A percentile compares a stretch with the other conserved stretches of the same genome.
Evolutionary conservation across 805 yeast species (phyloP).

Genomic region (Starmerella floris): DNA sequence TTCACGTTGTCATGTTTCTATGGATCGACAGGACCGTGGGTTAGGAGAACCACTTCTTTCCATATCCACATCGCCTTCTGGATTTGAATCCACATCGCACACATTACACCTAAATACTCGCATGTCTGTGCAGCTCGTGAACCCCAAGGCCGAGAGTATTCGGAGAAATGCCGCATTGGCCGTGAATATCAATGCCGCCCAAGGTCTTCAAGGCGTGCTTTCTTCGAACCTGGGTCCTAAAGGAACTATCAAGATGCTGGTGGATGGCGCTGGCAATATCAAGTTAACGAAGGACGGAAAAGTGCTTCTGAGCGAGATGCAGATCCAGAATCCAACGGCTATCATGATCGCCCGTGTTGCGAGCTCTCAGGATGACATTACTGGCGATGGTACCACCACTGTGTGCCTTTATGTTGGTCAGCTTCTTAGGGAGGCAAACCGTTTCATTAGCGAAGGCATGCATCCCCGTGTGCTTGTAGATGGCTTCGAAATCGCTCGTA

Average conservation of each 20-base stretch:
- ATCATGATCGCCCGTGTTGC: slow-evolving; percentile 91
- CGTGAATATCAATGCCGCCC: slow-evolving; percentile 92
- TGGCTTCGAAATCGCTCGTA: slow-evolving; percentile 86
- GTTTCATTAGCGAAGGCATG: slow-evolving; percentile 82
- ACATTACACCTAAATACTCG: neutral
- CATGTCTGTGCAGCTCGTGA: slow-evolving; percentile 57
- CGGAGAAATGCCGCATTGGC: slow-evolving; percentile 90
- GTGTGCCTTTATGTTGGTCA: slow-evolving; percentile 92
- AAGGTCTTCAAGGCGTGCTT: slow-evolving; percentile 85
- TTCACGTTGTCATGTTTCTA: too few relatives aligned
- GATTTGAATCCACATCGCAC: neutral
- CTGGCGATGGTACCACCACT: slow-evolving; percentile 98
- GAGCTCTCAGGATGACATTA: slow-evolving; percentile 94
- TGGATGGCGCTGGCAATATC: slow-evolving; percentile 91
- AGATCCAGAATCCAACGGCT: slow-evolving; percentile 83
- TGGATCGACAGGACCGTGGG: too few relatives aligned
- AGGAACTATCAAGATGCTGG: slow-evolving; percentile 91
- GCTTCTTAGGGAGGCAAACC: slow-evolving; percentile 82
- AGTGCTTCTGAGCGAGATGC: slow-evolving; percentile 89
- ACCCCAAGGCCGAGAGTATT: slow-evolving; percentile 95
- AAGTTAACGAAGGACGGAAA: slow-evolving; percentile 96
- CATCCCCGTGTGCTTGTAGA: slow-evolving; percentile 91
- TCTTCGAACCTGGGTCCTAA: slow-evolving; percentile 91
- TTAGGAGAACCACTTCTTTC: neutral
- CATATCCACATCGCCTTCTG: neutral